These are phyloP conservation scores for Penicillium simplicissimum DNA, from an alignment of 495 filamentous ascomycete species.

Conservation along the genomic window DNA sequence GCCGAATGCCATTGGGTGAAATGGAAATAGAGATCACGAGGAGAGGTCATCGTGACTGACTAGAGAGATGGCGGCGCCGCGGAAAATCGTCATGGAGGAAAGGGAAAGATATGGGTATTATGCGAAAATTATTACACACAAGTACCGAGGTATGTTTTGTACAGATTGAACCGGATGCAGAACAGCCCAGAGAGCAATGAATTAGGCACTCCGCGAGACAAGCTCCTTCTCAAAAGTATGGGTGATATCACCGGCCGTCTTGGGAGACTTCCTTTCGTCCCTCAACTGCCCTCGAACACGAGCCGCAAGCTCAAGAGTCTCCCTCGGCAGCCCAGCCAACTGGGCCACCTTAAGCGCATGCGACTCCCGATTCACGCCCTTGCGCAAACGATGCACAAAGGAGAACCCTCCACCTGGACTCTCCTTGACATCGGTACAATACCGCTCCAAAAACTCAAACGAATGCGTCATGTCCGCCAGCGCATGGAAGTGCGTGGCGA, in stretches of 20 bases:
- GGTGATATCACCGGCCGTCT: not conserved
- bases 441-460: slow-evolving; percentile 68
- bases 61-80: not conserved
- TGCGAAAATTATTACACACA: not conserved
- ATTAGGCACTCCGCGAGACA: not conserved
- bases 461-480: slow-evolving; percentile 74
- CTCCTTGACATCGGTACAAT: slow-evolving; percentile 89
- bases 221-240: not conserved
- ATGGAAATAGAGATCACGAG: not conserved
- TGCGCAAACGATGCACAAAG: slow-evolving; percentile 80
- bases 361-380: slow-evolving; percentile 80
- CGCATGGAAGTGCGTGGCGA: slow-evolving; percentile 92
- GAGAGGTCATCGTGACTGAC: not conserved
- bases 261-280: slow-evolving; percentile 1
- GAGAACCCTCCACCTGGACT: slow-evolving; percentile 63
- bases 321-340: slow-evolving; percentile 72
- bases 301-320: slow-evolving; percentile 57
- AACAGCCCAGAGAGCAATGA: not conserved
- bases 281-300: slow-evolving; percentile 31
- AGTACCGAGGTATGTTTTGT: not conserved
- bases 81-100: not conserved
- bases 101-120: not conserved
- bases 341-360: slow-evolving; percentile 92
- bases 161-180: not conserved
- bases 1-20: not conserved